Evolutionary conservation across 2,329 filamentous ascomycete genomes (phyloP), one percentile per base, ranked within the genome.

Genomic region (Orbilia oligospora): DNA sequence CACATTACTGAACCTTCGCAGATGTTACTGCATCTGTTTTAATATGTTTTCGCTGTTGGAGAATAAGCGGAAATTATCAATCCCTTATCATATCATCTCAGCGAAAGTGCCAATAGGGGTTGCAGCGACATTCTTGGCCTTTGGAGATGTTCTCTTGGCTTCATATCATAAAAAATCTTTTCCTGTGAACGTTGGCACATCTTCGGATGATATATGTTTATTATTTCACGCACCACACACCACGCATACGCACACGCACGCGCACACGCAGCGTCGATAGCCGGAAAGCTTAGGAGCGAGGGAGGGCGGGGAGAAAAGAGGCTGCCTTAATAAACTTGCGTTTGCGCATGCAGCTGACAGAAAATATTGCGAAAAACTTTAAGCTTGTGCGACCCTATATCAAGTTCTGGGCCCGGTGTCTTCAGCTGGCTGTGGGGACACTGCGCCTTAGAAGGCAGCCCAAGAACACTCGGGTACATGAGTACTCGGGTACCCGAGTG

Each of bases 21-120:
- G 56, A 27, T 14, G 56, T 36, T 44, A 44, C 56, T 18, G 56
- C 56, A 61, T 44, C 18, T 27, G 56, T 27, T 20, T 61, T 61
- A 36, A 61, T 44, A 10, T 27, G 56, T 27, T 20, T 61, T 61
- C 56, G 56, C 56, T 16, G 56, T 61, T 44, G 36, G 33, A 61
- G 56, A 61, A 61, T 61, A 61, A 61, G 56, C 56, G 56, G 56
- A 44, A 61, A 61, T 58, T 44, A 61, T 61, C 56, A 44, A 41
- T 61, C 56, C 36, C 22, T 44, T 61, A 61, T 61, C 56, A 27
- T 61, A 61, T 61, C 36, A 61, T 61, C 36, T 61, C 1, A 61
- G 24, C 10, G 44, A 44, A 41, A 27, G 1, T 44, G 14, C 36
- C 18, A 61, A 61, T 61, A 44, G 14, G 56, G 36, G 36, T 1